phyloP scores from a whole-genome alignment of 202 grass and related monocot species.

The Schoenoplectus tabernaemontani region DNA sequence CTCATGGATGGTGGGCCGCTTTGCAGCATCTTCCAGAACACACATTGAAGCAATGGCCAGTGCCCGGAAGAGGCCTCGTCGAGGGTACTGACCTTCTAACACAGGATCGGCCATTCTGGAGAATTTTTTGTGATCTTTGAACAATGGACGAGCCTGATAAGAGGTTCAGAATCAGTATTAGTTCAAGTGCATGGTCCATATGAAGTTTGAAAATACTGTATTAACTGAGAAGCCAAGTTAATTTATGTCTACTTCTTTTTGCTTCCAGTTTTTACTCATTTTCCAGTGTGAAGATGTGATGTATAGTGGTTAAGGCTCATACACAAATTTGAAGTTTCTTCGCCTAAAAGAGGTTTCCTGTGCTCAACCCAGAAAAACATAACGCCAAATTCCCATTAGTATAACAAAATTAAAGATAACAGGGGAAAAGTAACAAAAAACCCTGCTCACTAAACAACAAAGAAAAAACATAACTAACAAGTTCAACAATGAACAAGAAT shows the following conservation, averaged over 20 bases:
- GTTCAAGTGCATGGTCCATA: neutral
- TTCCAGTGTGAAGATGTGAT: neutral
- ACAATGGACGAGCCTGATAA: conserved; percentile 67
- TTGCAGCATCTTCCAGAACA: conserved; percentile 59
- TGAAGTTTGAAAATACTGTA: neutral
- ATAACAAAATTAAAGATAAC: neutral
- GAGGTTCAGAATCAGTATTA: conserved; percentile 18
- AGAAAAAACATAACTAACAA: neutral
- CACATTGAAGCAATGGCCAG: conserved; percentile 75
- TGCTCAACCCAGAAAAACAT: neutral
- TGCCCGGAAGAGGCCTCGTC: conserved; percentile 47
- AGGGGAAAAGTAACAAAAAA: neutral
- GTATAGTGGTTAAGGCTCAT: neutral
- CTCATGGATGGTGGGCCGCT: conserved; percentile 50
- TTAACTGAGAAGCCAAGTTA: neutral
- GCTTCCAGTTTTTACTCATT: neutral
- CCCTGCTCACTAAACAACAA: neutral
- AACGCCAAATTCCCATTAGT: too few species aligned
- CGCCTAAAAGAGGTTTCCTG: neutral
- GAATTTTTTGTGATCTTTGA: conserved; percentile 68
- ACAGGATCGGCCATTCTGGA: conserved; percentile 63
- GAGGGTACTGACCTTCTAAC: conserved; percentile 40
- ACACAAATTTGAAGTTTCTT: neutral
- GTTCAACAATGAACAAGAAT: neutral
- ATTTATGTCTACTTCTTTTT: neutral